Percentiles rank a stretch among this genome's conserved stretches.
Conservation (phyloP, 176 grass and related monocot species). For the Tuctoria greenei region DNA sequence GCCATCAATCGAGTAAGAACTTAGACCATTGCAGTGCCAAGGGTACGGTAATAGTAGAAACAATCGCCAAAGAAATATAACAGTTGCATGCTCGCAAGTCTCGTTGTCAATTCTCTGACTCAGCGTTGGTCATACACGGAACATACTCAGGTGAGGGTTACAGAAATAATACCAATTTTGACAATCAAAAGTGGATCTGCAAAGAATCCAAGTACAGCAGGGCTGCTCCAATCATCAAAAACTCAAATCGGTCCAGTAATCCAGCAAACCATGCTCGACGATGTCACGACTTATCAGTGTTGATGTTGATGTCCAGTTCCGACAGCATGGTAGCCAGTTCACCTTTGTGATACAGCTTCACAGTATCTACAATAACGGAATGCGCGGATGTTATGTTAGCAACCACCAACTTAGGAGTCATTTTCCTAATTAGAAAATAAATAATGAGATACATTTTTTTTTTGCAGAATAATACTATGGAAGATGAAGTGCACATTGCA, state of each 20-base stretch:
- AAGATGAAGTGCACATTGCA: background rate
- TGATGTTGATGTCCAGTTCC: constrained; percentile 53
- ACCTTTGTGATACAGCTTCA: constrained; percentile 80
- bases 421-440: background rate
- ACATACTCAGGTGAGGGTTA: constrained; percentile 2
- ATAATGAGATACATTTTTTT: background rate
- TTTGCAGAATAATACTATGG: background rate
- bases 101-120: background rate
- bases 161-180: constrained; percentile 20
- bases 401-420: background rate
- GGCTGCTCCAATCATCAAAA: constrained; percentile 12
- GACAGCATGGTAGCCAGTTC: constrained; percentile 65
- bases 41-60: background rate
- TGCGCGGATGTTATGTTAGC: background rate
- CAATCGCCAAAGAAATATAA: background rate
- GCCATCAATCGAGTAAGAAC: too few species aligned
- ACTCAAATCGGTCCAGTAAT: constrained; percentile 3
- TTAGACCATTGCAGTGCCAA: background rate
- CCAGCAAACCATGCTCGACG: background rate
- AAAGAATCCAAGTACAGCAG: constrained; percentile 21
- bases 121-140: background rate
- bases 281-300: constrained; percentile 46
- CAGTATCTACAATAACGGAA: constrained; percentile 63
- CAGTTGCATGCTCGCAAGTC: background rate
- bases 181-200: background rate